phyloP scores from a whole-genome alignment of 2,329 filamentous ascomycete species.

The Xylariaceae sp. region DNA sequence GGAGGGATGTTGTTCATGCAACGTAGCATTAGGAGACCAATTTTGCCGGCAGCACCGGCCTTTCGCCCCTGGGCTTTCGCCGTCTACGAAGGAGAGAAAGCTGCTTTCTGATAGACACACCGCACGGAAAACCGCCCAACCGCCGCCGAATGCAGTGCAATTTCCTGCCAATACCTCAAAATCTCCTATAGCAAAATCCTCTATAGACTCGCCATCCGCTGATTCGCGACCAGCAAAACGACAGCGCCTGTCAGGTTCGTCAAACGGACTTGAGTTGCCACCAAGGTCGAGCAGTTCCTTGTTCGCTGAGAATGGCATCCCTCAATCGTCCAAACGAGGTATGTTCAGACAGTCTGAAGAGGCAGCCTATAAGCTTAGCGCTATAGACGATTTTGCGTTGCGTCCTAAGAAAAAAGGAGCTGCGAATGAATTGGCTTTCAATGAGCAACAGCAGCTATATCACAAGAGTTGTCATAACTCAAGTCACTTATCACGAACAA shows the following conservation, averaged over 20 bases:
- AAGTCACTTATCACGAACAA: conserved; percentile 4
- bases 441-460: conserved; percentile 10
- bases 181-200: conserved; percentile 10
- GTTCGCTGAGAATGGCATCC: conserved; percentile 14
- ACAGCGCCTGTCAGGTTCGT: conserved; percentile 14
- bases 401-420: conserved; percentile 21
- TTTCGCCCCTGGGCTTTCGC: conserved; percentile 3
- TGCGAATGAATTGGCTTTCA: conserved; percentile 13
- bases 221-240: conserved; percentile 20
- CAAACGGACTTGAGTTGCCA: conserved; percentile 11
- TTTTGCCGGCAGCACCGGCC: conserved; percentile 20
- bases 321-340: conserved; percentile 11
- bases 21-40: not conserved
- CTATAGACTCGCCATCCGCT: conserved; percentile 6
- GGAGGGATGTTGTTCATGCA: conserved; percentile 19
- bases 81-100: conserved; percentile 20
- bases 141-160: conserved; percentile 3
- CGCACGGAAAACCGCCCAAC: conserved; percentile 24
- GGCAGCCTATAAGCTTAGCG: conserved; percentile 16
- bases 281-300: conserved; percentile 7
- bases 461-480: conserved; percentile 5
- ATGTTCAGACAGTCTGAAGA: conserved; percentile 16
- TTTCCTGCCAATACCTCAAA: not conserved
- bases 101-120: conserved; percentile 22
- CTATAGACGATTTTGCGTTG: conserved; percentile 26